Percentiles rank a stretch among this genome's conserved stretches.
Conservation (phyloP, 2,329 filamentous ascomycete species). For the Coniochaeta sp. region DNA sequence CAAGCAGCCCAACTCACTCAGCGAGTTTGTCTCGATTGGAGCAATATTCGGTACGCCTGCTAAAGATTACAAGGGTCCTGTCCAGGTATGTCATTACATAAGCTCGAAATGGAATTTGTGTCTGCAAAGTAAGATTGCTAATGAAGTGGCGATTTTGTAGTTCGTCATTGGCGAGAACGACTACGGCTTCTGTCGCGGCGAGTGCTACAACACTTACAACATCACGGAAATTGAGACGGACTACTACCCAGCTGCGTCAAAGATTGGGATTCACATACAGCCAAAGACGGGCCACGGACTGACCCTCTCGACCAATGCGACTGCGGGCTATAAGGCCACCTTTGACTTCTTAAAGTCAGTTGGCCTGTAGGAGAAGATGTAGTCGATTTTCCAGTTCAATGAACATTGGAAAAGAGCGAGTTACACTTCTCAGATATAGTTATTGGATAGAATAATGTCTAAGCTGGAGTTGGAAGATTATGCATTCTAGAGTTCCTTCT, state of each 20-base stretch:
- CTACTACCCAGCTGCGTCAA: conserved; percentile 14
- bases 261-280: conserved; percentile 20
- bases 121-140: too few species aligned
- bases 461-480: too few species aligned
- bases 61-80: conserved; percentile 19
- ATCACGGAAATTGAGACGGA: not conserved
- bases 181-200: conserved; percentile 24
- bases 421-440: not conserved
- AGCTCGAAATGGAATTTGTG: too few species aligned
- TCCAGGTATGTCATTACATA: conserved; percentile 6
- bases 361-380: not conserved
- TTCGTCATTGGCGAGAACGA: conserved; percentile 24
- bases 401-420: too few species aligned
- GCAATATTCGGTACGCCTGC: conserved; percentile 14
- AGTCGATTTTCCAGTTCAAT: too few species aligned
- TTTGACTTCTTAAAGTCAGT: conserved; percentile 12
- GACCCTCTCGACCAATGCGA: conserved; percentile 22
- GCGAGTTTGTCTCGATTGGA: conserved; percentile 17
- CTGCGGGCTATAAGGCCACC: conserved; percentile 16
- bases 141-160: conserved; percentile 4
- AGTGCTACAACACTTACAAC: conserved; percentile 24
- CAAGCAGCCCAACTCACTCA: conserved; percentile 24
- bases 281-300: conserved; percentile 27
- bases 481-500: too few species aligned
- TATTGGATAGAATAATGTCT: not conserved